Evolutionary conservation across 495 filamentous ascomycete species (phyloP), one percentile per base, ranked within the genome.

Genomic region (Xylaria scruposa): DNA sequence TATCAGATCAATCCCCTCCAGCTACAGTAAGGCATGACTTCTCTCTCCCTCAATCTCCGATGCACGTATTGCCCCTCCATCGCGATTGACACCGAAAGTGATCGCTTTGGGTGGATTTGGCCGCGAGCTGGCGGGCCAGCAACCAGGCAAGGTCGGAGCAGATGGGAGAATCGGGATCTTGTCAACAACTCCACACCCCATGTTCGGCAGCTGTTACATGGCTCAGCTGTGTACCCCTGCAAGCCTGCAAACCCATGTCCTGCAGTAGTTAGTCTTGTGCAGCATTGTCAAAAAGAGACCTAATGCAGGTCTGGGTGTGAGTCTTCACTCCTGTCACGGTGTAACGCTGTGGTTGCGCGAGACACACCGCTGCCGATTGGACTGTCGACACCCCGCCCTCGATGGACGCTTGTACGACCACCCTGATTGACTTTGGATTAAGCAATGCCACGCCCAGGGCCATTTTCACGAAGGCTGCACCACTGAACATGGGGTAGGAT

Each of bases 261-360:
- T 70, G 68, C 49, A 46, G 21, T 60, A 60, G 58, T 40, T 60
- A 60, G 58, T 40, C 58, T 26, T 26, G 24, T 33, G 70, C 62
- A 71, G 38, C 70, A 60, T 19, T 40, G 49, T 51, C 19, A 47
- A 42, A 47, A 60, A 31, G 59, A 67, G 51, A 33, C 60, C 62
- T 71, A 59, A 71, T 71, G 70, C 70, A 71, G 70, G 70, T 67
- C 70, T 66, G 21, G 53, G 44, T 71, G 62, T 15, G 9, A 60
- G 56, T 62, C 21, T 31, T 36, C 51, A 53, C 56, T 51, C 56
- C 56, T 61, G 58, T 70, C 44, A 66, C 62, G 61, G 38, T 67
- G 62, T 61, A 63, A 70, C 68, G 68, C 47, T 29, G 61, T 66
- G 51, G 42, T 67, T 38, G 60, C 54, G 70, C 47, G 70, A 51